A percentile compares a stretch with the other conserved stretches of the same genome.
Conservation (phyloP, 2,329 filamentous ascomycete species). For the Cyphellophora attinorum region DNA sequence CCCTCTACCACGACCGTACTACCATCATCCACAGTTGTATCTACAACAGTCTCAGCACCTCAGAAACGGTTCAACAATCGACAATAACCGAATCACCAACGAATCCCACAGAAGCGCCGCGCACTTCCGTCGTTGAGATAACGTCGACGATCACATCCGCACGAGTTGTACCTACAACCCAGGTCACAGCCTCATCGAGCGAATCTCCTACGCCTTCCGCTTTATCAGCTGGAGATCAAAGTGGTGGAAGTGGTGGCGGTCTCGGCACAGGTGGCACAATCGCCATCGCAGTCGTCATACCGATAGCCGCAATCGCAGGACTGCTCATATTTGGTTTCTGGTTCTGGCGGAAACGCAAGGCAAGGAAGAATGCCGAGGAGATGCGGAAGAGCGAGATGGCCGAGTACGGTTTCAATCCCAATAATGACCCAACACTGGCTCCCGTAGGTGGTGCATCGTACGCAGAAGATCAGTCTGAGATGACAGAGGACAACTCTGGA, state of each 20-base stretch:
- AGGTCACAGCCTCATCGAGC: constrained; percentile 12
- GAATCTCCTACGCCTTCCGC: constrained; percentile 18
- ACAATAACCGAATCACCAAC: constrained; percentile 15
- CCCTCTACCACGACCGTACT: constrained; percentile 16
- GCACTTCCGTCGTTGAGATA: constrained; percentile 18
- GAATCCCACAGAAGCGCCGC: constrained; percentile 7
- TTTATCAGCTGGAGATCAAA: constrained; percentile 10
- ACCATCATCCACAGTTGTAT: constrained; percentile 13
- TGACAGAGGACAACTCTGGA: constrained; percentile 69
- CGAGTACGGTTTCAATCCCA: constrained; percentile 97
- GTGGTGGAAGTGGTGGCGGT: constrained; percentile 22
- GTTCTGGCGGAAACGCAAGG: constrained; percentile 82
- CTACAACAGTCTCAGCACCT: too few relatives aligned
- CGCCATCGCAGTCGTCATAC: constrained; percentile 86
- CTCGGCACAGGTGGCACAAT: constrained; percentile 56
- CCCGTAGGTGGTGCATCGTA: constrained; percentile 39
- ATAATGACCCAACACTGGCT: constrained; percentile 75
- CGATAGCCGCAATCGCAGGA: constrained; percentile 68
- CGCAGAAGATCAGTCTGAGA: constrained; percentile 54
- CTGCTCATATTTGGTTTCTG: constrained; percentile 43
- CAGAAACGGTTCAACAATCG: too few relatives aligned
- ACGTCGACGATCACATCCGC: constrained; percentile 20
- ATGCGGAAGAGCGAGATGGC: constrained; percentile 90
- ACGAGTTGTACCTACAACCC: constrained; percentile 19
- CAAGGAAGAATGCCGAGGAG: constrained; percentile 74